Evolutionary conservation across 2,329 filamentous ascomycete species (phyloP).

Genomic region (Chaetomiaceae sp.): DNA sequence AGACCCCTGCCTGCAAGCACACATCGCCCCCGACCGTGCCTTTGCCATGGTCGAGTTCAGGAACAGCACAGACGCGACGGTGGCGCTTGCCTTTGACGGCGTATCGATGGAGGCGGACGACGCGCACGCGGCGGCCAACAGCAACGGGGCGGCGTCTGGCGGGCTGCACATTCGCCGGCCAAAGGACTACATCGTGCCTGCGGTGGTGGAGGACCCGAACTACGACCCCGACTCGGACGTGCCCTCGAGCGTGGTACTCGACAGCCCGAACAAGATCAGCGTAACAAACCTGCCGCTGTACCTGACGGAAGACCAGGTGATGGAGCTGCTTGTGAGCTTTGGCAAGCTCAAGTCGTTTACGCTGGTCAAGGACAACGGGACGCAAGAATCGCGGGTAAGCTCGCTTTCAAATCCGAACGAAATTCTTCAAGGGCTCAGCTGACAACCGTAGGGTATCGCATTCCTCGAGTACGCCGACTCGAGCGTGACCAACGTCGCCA

Average conservation of each 20-base stretch:
- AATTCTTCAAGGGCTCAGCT: constrained; percentile 22
- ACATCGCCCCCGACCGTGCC: constrained; percentile 70
- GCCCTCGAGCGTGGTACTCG: constrained; percentile 75
- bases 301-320: constrained; percentile 85
- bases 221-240: constrained; percentile 64
- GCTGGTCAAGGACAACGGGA: constrained; percentile 79
- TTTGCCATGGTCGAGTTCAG: constrained; percentile 94
- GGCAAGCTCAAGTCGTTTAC: constrained; percentile 90
- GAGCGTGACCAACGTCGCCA: constrained; percentile 71
- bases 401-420: not conserved
- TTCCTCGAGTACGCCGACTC: constrained; percentile 93
- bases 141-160: constrained; percentile 47
- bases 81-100: constrained; percentile 84
- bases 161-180: constrained; percentile 78
- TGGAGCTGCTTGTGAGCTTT: constrained; percentile 84
- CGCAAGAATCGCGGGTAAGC: constrained; percentile 81
- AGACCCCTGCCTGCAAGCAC: constrained; percentile 80
- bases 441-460: constrained; percentile 69
- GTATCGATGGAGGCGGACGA: constrained; percentile 79
- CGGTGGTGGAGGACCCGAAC: constrained; percentile 66
- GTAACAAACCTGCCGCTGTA: constrained; percentile 85
- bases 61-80: constrained; percentile 78
- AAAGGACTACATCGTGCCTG: constrained; percentile 95
- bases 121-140: constrained; percentile 47
- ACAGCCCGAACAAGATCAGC: constrained; percentile 93